Conservation (phyloP, 768 basidiomycete species). For the Termitomyces sp. region DNA sequence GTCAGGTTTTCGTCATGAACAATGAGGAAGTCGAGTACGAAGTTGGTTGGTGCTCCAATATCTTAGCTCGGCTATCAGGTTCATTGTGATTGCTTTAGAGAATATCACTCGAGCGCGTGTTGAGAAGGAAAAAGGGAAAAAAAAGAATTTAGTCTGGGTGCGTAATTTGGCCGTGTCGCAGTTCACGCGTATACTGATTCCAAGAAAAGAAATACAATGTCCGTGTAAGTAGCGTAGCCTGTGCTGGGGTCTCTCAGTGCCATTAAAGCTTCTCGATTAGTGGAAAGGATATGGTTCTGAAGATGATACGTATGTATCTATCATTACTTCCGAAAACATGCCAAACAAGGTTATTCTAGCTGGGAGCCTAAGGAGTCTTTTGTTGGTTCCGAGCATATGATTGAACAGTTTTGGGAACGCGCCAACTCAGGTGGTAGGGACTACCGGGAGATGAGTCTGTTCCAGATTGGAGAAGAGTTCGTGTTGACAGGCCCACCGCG, state of each 20-base stretch:
- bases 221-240: conserved; percentile 35
- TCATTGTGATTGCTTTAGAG: conserved; percentile 30
- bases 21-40: conserved; percentile 52
- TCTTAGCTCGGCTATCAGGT: background rate
- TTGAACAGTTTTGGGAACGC: conserved; percentile 48
- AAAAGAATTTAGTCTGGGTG: conserved; percentile 49
- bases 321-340: background rate
- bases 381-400: conserved; percentile 46
- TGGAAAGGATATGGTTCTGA: conserved; percentile 54
- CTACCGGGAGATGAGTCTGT: conserved; percentile 38
- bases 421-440: conserved; percentile 46
- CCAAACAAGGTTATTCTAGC: conserved; percentile 25
- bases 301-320: conserved; percentile 51
- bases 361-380: conserved; percentile 70
- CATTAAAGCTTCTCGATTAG: conserved; percentile 23
- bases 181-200: conserved; percentile 2
- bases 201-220: conserved; percentile 48
- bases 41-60: conserved; percentile 47
- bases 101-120: conserved; percentile 48
- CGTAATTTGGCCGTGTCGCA: conserved; percentile 12
- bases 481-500: conserved; percentile 56
- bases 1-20: conserved; percentile 15
- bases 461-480: conserved; percentile 51
- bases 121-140: conserved; percentile 33
- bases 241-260: background rate